A percentile compares a stretch with the other conserved stretches of the same genome.
phyloP scores from a whole-genome alignment of 2,329 filamentous ascomycete genomes.

The Colletotrichum gigasporum region DNA sequence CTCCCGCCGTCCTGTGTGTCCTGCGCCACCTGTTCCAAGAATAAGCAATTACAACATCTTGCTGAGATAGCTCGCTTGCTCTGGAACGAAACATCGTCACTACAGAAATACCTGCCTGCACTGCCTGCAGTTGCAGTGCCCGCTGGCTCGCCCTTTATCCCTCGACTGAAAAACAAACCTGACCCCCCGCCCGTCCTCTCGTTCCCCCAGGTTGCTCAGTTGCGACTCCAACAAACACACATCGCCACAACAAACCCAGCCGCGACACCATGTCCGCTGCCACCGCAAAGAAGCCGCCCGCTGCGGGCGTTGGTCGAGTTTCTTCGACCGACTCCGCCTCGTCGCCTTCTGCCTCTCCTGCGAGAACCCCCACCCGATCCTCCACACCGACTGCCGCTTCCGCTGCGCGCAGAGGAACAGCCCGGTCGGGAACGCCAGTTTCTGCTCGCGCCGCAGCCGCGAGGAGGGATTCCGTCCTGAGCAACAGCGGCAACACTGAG shows the following conservation, averaged over 20 bases:
- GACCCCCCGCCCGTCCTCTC: constrained; percentile 19
- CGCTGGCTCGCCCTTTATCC: neutral
- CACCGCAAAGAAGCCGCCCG: constrained; percentile 62
- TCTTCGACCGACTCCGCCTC: constrained; percentile 48
- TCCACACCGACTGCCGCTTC: constrained; percentile 59
- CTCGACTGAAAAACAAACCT: constrained; percentile 4
- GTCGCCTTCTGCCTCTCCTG: constrained; percentile 38
- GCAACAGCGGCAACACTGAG: constrained; percentile 54
- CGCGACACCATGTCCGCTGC: constrained; percentile 57
- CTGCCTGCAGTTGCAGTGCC: neutral
- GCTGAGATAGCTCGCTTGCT: constrained; percentile 16
- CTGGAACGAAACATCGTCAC: constrained; percentile 30
- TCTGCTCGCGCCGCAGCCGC: constrained; percentile 77
- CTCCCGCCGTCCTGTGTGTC: constrained; percentile 10
- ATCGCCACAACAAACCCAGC: constrained; percentile 42
- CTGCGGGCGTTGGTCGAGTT: constrained; percentile 56
- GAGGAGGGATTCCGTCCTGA: constrained; percentile 61
- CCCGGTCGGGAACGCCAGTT: constrained; percentile 71
- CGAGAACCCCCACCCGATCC: constrained; percentile 48
- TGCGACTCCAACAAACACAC: constrained; percentile 31
- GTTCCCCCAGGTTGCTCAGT: constrained; percentile 24
- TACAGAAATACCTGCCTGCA: constrained; percentile 9
- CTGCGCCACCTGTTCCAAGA: constrained; percentile 26
- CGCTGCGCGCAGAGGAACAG: constrained; percentile 69
- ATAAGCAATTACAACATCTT: constrained; percentile 17